Evolutionary conservation across 2,329 filamentous ascomycete species (phyloP).

Genomic region (Coleophoma crateriformis): DNA sequence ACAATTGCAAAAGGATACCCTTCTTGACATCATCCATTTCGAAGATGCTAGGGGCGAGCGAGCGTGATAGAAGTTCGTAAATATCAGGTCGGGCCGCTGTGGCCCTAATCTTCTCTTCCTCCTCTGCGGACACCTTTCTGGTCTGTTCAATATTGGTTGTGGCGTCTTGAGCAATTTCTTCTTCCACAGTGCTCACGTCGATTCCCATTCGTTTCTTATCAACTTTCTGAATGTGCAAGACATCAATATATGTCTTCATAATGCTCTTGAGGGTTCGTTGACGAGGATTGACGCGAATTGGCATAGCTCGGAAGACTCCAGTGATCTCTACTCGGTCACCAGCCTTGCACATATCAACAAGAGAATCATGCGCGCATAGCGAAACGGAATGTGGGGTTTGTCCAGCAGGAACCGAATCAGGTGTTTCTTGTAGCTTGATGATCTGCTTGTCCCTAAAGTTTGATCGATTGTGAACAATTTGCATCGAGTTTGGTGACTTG

Average conservation of each 20-base stretch:
- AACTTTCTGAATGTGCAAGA: constrained; percentile 91
- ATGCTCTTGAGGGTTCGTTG: constrained; percentile 90
- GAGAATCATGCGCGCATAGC: constrained; percentile 90
- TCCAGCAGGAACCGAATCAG: constrained; percentile 87
- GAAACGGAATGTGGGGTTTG: constrained; percentile 98
- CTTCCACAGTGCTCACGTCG: constrained; percentile 80
- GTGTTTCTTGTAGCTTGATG: constrained; percentile 97
- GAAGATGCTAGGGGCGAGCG: constrained; percentile 89
- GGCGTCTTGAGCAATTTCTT: constrained; percentile 59
- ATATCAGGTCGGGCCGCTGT: constrained; percentile 79
- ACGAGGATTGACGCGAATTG: constrained; percentile 88
- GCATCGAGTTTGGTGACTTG: constrained; percentile 88
- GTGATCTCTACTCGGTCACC: constrained; percentile 95
- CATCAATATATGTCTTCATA: constrained; percentile 97
- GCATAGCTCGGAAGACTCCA: constrained; percentile 92
- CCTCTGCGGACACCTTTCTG: constrained; percentile 76
- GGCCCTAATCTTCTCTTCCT: constrained; percentile 81
- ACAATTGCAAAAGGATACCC: constrained; percentile 91
- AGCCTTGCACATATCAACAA: constrained; percentile 96
- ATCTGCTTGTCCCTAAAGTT: constrained; percentile 96
- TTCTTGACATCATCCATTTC: constrained; percentile 99
- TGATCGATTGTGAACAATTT: constrained; percentile 94
- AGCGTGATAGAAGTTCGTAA: constrained; percentile 87
- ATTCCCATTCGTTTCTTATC: constrained; percentile 93
- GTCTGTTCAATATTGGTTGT: constrained; percentile 73